Base-by-base conservation (phyloP, 1,139 yeast species). In the Blastobotrys capitulatus region DNA sequence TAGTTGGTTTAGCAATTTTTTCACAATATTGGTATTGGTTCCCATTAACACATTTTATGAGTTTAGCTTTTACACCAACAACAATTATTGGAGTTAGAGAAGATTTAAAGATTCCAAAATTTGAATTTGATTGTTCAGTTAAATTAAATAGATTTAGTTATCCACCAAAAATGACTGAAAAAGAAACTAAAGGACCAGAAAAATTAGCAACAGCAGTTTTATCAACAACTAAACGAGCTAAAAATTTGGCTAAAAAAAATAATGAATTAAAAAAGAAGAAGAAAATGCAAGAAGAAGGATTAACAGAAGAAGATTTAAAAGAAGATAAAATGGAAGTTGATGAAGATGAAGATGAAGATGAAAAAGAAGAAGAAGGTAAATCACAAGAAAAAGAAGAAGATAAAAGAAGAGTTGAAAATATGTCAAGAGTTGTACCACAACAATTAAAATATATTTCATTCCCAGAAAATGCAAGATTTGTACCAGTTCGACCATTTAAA, bases 1-100 rank as follows among this genome's bases (percentile, higher is more conserved):
- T 94, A 59, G 95, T 90, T 52, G 98, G 99, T 39, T 74, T 94
- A 60, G 82, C 95, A 0, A 79, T 92, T 54, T 94, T 92, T 66
- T 75, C 85, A 6, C 99, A 92, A 70, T 86, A 87, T 64, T 92
- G 99, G 99, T 89, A 89, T 71, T 92, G 98, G 98, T 94, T 84
- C 80, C 98, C 99, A 56, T 76, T 90, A 54, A 82, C 97, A 1
- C 97, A 92, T 71, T 94, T 92, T 72, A 73, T 92, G 61, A 84
- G 95, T 18, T 78, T 94, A 59, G 87, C 97, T 29, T 90, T 90
- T 68, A 80, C 95, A 6, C 97, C 98, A 47, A 94, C 98, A 2
- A 81, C 95, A 6, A 78, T 92, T 27, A 82, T 88, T 60, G 97
- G 96, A 56, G 87, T 92, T 10, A 82, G 83, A 54, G 84, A 79